phyloP scores from a whole-genome alignment of 2,329 filamentous ascomycete genomes.

The Pezicula carpinea region DNA sequence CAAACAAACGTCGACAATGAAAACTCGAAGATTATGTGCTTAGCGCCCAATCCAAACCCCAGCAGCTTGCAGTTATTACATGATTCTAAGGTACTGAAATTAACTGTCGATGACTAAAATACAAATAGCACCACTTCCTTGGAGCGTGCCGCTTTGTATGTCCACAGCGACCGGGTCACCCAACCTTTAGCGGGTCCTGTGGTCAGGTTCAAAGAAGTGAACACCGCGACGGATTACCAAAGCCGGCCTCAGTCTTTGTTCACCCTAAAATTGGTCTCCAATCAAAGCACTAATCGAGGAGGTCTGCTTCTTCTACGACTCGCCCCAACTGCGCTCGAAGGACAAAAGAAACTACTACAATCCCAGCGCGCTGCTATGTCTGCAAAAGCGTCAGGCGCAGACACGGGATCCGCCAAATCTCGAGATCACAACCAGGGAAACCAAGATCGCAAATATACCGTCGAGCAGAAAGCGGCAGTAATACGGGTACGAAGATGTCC shows the following conservation, averaged over 20 bases:
- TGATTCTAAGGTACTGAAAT: no score
- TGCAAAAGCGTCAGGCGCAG: slow-evolving; percentile 37
- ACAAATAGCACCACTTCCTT: no score
- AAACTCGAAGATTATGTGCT: no score
- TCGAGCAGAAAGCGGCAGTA: slow-evolving; percentile 88
- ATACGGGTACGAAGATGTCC: slow-evolving; percentile 80
- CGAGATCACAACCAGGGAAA: slow-evolving; percentile 54
- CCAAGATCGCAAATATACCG: slow-evolving; percentile 68
- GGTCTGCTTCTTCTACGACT: background rate
- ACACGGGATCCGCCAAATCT: slow-evolving; percentile 31
- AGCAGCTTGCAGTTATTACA: no score
- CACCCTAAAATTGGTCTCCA: no score
- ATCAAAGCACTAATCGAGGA: no score
- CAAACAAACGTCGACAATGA: no score
- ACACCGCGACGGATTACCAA: background rate
- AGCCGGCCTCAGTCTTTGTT: no score
- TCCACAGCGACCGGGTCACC: no score
- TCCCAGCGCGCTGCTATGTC: slow-evolving; percentile 21
- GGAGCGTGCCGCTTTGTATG: no score
- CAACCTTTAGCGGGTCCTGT: background rate
- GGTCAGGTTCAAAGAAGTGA: background rate
- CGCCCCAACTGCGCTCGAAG: background rate
- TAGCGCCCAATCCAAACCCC: no score
- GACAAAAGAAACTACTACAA: background rate
- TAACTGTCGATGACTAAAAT: no score